Evolutionary conservation across 495 filamentous ascomycete genomes (phyloP).

Genomic region (Penicillium paxilli): DNA sequence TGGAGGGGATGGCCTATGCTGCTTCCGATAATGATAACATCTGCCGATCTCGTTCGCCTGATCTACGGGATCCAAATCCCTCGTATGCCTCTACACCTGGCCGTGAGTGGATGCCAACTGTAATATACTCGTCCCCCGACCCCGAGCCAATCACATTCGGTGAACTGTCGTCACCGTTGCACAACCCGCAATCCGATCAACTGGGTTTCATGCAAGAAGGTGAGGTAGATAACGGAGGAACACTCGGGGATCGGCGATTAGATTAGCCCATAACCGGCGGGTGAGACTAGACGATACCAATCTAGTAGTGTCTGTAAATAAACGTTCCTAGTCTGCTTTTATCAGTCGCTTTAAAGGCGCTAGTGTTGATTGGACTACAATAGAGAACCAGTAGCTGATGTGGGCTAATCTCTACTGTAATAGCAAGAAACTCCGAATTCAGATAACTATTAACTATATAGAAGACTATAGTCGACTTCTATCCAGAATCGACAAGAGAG

Average conservation of each 20-base stretch:
- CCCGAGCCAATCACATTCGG: neutral
- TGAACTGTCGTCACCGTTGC: neutral
- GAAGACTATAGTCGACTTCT: constrained; percentile 7
- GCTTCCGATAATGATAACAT: constrained; percentile 15
- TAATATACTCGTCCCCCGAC: constrained; percentile 4
- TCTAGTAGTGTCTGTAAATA: constrained; percentile 11
- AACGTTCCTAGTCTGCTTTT: constrained; percentile 1
- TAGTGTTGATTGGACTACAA: constrained; percentile 6
- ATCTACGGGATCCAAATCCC: constrained; percentile 17
- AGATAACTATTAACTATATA: constrained; percentile 21
- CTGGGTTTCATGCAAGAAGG: constrained; percentile 9
- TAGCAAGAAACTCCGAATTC: constrained; percentile 12
- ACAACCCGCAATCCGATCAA: constrained; percentile 9
- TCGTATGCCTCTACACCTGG: constrained; percentile 23
- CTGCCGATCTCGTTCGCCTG: constrained; percentile 4
- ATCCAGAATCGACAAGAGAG: constrained; percentile 19
- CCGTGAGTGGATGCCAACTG: constrained; percentile 18
- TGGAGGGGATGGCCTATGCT: constrained; percentile 12
- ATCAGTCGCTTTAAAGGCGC: constrained; percentile 11
- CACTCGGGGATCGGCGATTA: no score
- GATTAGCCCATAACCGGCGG: constrained; percentile 10
- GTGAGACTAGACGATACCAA: constrained; percentile 19
- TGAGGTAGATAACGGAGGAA: constrained; percentile 10
- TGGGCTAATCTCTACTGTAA: constrained; percentile 11
- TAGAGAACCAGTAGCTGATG: constrained; percentile 9